Evolutionary conservation across 345 rosid species (phyloP), one percentile per base, ranked within the genome.

Genomic region (Gossypium raimondii): DNA sequence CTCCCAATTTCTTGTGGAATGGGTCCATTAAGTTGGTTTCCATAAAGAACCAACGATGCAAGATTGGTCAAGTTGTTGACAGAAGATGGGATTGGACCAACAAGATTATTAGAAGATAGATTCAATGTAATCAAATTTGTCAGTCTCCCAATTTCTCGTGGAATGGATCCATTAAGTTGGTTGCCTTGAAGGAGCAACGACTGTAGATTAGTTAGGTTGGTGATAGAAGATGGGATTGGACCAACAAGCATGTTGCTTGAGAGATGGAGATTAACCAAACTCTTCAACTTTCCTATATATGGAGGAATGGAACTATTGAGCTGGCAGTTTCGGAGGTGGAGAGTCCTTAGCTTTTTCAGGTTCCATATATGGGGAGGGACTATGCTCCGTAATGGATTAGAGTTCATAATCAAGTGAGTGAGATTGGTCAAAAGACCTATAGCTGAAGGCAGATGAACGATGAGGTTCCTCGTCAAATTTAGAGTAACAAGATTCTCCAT

Each of bases 1-100:
- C 29, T 27, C 2, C 29, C 29, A 27, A 27, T 27, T 3, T 27
- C 29, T 27, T 27, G 3, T 0, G 29, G 29, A 27, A 27, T 27
- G 29, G 29, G 2, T 27, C 29, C 29, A 27, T 27, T 0, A 27
- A 27, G 29, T 27, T 27, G 29, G 29, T 27, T 27, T 0, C 0
- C 0, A 1, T 0, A 0, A 27, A 59, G 41, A 8, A 4, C 0
- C 3, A 59, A 16, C 25, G n/a, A 59, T 11, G 1, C n/a, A 1
- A 59, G 22, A 9, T 56, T 56, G 2, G 27, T 20, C 9, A 56
- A 8, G 0, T 9, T 24, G 4, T 7, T 29, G 2, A 58, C 11
- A 58, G 62, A 58, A 0, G 34, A 58, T 10, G 62, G 62, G 34
- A 58, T 22, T 13, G 62, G 62, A 11, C 62, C 62, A 14, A 10